Base-by-base conservation (phyloP, 805 yeast species). In the Ogataea trehaloabstinens region DNA sequence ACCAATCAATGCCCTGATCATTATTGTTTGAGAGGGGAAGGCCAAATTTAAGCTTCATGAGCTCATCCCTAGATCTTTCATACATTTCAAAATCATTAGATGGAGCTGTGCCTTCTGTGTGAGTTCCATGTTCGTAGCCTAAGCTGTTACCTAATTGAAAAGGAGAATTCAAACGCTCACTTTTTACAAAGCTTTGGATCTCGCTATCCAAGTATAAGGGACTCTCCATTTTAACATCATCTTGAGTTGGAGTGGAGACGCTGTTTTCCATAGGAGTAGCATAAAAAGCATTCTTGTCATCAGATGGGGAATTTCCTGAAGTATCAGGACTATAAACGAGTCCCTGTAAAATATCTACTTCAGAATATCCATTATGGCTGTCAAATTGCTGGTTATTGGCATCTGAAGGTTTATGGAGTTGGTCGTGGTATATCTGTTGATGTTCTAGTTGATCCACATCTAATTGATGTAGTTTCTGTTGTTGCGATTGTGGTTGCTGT, bases 41-140 rank as follows among this genome's bases (percentile, higher is more conserved):
- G 28, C 84, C 85, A 53, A 79, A 79, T 45, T 74, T 73, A 40
- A 78, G 59, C 38, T 71, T 71, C 49, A 77, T 62, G 13, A 78
- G 54, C 51, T 73, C 76, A 28, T 68, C 68, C 44, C 82, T 64
- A 15, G 78, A 68, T 6, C 51, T 48, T 19, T 74, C 77, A 48
- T 67, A 74, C 20, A 40, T 28, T 31, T 52, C 52, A 33, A 60
- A 49, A 34, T 62, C 66, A 20, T 50, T 55, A 4, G 51, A 25
- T 15, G 41, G 46, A 8, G 31, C 38, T 17, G 41, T 19, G 11
- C 25, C 20, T 31, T 43, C 35, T 16, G 16, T 31, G 15, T 19
- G 18, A 27, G 31, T 28, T n/a, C 30, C 33, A 5, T 19, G n/a
- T 10, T 34, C 38, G 10, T 37, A 18, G 24, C 28, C 34, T 13